These are phyloP conservation scores for Dryas octopetala DNA, from an alignment of 306 rosid species.

Conservation along the genomic window DNA sequence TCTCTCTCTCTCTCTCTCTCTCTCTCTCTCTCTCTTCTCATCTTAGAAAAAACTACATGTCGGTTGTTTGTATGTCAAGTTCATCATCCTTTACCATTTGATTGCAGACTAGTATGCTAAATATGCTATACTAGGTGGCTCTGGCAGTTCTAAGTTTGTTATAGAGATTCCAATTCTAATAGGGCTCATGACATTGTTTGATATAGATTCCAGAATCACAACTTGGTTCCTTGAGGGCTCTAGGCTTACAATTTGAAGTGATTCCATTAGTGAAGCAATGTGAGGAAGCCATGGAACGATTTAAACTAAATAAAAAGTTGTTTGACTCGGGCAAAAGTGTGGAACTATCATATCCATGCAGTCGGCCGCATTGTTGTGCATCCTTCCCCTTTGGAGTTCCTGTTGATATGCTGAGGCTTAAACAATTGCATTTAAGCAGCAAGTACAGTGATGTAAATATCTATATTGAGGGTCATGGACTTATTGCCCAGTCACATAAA, in stretches of 20 bases:
- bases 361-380: conserved; percentile 50
- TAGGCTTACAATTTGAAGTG: conserved; percentile 74
- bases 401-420: conserved; percentile 46
- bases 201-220: conserved; percentile 63
- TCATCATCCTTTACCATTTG: neutral
- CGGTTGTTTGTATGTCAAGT: neutral
- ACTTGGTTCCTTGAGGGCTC: conserved; percentile 65
- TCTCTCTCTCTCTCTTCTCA: neutral
- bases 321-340: conserved; percentile 50
- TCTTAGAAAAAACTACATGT: neutral
- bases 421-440: conserved; percentile 55
- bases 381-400: conserved; percentile 72
- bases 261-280: conserved; percentile 76
- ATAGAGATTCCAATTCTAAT: conserved; percentile 9
- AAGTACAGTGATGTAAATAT: conserved; percentile 71
- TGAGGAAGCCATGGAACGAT: conserved; percentile 59
- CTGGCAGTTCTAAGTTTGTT: neutral
- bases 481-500: conserved; percentile 63
- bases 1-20: neutral
- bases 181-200: conserved; percentile 30
- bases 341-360: conserved; percentile 61
- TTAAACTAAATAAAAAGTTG: conserved; percentile 54
- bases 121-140: neutral
- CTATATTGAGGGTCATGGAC: conserved; percentile 60
- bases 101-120: neutral